Evolutionary conservation across 2,329 filamentous ascomycete species (phyloP).

Genomic region (Arachnomyces sp.): DNA sequence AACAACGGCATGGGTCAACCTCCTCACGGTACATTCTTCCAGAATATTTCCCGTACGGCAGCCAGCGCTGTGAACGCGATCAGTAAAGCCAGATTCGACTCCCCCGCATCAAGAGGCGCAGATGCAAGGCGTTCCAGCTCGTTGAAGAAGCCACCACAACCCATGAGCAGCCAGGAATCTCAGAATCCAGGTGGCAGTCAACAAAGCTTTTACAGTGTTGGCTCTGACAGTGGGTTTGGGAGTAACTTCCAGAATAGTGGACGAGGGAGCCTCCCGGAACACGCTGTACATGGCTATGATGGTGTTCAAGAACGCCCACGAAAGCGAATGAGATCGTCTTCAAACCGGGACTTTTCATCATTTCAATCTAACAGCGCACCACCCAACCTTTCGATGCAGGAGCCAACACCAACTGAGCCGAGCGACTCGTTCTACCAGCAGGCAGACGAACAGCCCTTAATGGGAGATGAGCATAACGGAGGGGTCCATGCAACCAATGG

Average conservation of each 20-base stretch:
- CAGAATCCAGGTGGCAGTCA: slow-evolving; percentile 68
- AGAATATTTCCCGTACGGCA: slow-evolving; percentile 88
- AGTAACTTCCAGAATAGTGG: slow-evolving; percentile 53
- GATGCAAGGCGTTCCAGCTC: slow-evolving; percentile 59
- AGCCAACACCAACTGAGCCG: slow-evolving; percentile 38
- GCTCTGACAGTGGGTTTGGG: slow-evolving; percentile 66
- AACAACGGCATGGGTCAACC: slow-evolving; percentile 53
- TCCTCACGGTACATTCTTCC: slow-evolving; percentile 83
- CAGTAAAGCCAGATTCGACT: slow-evolving; percentile 91
- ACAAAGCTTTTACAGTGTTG: slow-evolving; percentile 62
- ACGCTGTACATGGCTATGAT: slow-evolving; percentile 42
- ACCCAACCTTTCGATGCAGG: slow-evolving; percentile 30
- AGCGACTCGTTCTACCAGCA: slow-evolving; percentile 41
- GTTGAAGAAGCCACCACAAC: slow-evolving; percentile 62
- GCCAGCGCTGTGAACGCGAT: slow-evolving; percentile 91
- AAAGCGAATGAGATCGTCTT: slow-evolving; percentile 59
- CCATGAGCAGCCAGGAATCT: slow-evolving; percentile 52
- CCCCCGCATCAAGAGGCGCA: slow-evolving; percentile 61
- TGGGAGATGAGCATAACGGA: slow-evolving; percentile 24
- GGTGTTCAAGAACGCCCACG: slow-evolving; percentile 67
- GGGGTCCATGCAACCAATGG: slow-evolving; percentile 45
- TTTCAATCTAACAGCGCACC: slow-evolving; percentile 24
- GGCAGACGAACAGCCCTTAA: slow-evolving; percentile 22
- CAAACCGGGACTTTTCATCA: slow-evolving; percentile 37
- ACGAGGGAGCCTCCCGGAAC: slow-evolving; percentile 24